Base-by-base conservation (phyloP, 2,329 filamentous ascomycete genomes). In the Fusarium xyrophilum region DNA sequence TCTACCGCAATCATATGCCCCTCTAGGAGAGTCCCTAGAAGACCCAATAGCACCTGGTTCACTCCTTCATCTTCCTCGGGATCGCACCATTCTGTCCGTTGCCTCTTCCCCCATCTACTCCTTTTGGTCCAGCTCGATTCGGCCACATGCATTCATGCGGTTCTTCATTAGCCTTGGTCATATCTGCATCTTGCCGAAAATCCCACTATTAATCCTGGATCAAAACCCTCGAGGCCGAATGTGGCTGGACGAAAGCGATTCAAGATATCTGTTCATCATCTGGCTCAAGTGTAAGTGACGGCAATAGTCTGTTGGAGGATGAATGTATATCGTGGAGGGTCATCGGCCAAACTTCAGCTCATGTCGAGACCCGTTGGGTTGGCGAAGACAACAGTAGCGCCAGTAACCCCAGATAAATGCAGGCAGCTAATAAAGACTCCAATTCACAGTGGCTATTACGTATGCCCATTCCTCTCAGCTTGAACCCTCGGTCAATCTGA, bases 131-230 rank as follows among this genome's bases (percentile, higher is more conserved):
- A 51, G 27, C 46, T 63, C 13, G 46, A 56, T 63, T 55, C 44
- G 67, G 67, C 48, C 43, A 33, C 67, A 47, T 70, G 67, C 67
- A 67, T 69, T 35, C 9, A 38, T 47, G 47, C 17, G 39, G 50
- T 48, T 69, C 42, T 30, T 59, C 55, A 43, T 40, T 38, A 47
- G 30, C 39, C 36, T 67, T 59, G 30, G 30, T 63, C 54, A 36
- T 69, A 50, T 44, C 67, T 69, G 67, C 67, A 70, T 39, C 39
- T 32, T 70, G 54, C 67, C 67, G 67, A 54, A 28, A 35, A 54
- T 55, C 50, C 47, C 38, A 54, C 51, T 36, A 30, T 47, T 47
- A 40, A 42, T 46, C 57, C 51, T 58, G 38, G 42, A 27, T 42
- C 32, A 52, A 25, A 19, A 48, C 44, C 25, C 30, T 42, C 27